These are phyloP conservation scores for Phialemoniopsis sp. DNA, from an alignment of 2,329 filamentous ascomycete species.

Conservation along the genomic window DNA sequence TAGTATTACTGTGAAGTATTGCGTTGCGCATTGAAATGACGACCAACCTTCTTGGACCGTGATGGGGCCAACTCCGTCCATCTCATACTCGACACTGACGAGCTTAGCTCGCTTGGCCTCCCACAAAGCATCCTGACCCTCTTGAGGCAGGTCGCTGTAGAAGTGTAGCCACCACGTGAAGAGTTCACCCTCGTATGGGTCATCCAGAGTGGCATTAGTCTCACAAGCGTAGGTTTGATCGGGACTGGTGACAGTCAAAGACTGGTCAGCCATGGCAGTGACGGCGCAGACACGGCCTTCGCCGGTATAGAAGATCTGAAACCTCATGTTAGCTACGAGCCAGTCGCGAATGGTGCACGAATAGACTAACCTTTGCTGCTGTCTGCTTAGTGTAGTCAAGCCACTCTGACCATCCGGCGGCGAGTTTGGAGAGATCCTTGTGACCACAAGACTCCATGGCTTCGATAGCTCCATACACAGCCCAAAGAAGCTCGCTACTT, in stretches of 20 bases:
- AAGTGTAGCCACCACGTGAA: constrained; percentile 35
- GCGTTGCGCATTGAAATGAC: too few relatives aligned
- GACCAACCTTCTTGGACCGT: constrained; percentile 31
- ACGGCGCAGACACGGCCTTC: constrained; percentile 34
- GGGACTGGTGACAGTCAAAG: constrained; percentile 22
- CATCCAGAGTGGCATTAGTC: constrained; percentile 24
- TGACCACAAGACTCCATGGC: constrained; percentile 18
- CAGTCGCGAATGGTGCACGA: too few relatives aligned
- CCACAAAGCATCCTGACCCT: constrained; percentile 30
- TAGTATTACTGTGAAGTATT: too few relatives aligned
- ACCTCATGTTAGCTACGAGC: too few relatives aligned
- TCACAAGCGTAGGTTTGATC: constrained; percentile 20
- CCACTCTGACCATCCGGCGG: constrained; percentile 30
- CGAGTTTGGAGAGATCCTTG: constrained; percentile 20
- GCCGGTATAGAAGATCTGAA: constrained; percentile 27
- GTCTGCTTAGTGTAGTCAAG: constrained; percentile 32
- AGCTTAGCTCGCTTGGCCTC: constrained; percentile 29
- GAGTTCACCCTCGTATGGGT: constrained; percentile 38
- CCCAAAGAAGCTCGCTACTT: constrained; percentile 33
- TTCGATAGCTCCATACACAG: constrained; percentile 33
- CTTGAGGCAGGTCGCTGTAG: constrained; percentile 23
- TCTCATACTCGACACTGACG: constrained; percentile 27
- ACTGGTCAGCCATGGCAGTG: constrained; percentile 27
- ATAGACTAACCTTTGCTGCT: constrained; percentile 15
- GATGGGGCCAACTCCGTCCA: constrained; percentile 29